A percentile compares a stretch with the other conserved stretches of the same genome.
These are phyloP conservation scores for Oropetium thomaeum DNA, from an alignment of 176 grass and related monocot species.

Conservation along the genomic window DNA sequence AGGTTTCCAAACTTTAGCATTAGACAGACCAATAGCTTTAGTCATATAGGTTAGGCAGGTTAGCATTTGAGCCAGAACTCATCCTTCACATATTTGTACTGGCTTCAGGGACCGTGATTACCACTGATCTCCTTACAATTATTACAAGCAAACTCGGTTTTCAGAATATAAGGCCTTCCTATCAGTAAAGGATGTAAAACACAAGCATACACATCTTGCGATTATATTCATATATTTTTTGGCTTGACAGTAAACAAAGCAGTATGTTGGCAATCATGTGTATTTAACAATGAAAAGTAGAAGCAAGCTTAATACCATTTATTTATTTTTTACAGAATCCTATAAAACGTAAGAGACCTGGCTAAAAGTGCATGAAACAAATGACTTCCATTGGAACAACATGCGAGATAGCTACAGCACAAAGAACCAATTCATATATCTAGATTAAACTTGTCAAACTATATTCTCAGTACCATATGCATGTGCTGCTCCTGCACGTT, in stretches of 20 bases:
- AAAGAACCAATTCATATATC: constrained; percentile 2
- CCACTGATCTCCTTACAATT: not conserved
- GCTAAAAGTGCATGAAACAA: not conserved
- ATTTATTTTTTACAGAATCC: not conserved
- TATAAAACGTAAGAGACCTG: not conserved
- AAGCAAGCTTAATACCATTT: not conserved
- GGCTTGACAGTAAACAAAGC: not conserved
- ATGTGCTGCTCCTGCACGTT: constrained; percentile 74
- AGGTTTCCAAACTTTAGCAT: constrained; percentile 13
- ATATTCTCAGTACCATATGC: constrained; percentile 74
- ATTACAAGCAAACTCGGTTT: not conserved
- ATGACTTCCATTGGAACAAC: not conserved
- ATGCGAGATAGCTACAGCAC: not conserved
- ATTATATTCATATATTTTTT: not conserved
- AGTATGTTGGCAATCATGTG: not conserved
- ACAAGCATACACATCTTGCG: not conserved
- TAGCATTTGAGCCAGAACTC: not conserved
- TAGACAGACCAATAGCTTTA: constrained; percentile 2
- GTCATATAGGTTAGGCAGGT: not conserved
- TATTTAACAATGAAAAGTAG: not conserved
- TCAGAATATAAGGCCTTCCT: not conserved
- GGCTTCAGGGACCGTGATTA: not conserved
- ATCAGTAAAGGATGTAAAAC: not conserved
- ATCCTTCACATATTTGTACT: not conserved
- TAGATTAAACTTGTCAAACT: constrained; percentile 4